phyloP scores from a whole-genome alignment of 306 rosid species.

The Biancaea sappan region DNA sequence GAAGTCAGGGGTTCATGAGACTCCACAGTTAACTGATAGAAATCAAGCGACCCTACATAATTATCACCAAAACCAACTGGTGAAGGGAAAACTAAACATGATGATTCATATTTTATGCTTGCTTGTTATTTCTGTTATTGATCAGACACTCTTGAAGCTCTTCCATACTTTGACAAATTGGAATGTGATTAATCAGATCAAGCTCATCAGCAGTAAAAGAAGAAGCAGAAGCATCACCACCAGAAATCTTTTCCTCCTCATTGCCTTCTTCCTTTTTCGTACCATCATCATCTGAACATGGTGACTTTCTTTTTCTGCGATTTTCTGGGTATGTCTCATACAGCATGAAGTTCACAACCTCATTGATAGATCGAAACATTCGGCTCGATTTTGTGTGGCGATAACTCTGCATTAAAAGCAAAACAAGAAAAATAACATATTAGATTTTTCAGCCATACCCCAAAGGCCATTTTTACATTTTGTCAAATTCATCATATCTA shows the following conservation, averaged over 20 bases:
- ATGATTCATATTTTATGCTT: not conserved
- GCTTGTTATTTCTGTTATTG: not conserved
- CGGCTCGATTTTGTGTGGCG: not conserved
- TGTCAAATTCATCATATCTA: too few relatives aligned
- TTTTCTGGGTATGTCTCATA: not conserved
- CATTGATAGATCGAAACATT: not conserved
- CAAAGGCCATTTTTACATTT: too few relatives aligned
- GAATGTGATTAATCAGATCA: not conserved
- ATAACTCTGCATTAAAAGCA: not conserved
- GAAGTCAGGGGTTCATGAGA: too few relatives aligned
- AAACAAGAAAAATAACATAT: too few relatives aligned
- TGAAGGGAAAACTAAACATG: not conserved
- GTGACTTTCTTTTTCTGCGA: not conserved
- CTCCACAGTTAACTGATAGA: too few relatives aligned
- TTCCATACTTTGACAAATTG: too few relatives aligned
- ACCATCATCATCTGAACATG: too few relatives aligned
- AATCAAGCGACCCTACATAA: too few relatives aligned
- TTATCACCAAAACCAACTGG: not conserved
- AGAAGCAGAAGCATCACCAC: not conserved
- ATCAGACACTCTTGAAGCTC: not conserved
- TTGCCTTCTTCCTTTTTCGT: too few relatives aligned
- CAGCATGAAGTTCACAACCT: slow-evolving; percentile 17
- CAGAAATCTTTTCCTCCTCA: too few relatives aligned
- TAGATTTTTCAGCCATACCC: too few relatives aligned
- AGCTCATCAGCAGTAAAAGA: not conserved